Percentiles rank a stretch among this genome's conserved stretches.
phyloP scores from a whole-genome alignment of 192 early-diverging fungal species.

The Lobosporangium transversale region DNA sequence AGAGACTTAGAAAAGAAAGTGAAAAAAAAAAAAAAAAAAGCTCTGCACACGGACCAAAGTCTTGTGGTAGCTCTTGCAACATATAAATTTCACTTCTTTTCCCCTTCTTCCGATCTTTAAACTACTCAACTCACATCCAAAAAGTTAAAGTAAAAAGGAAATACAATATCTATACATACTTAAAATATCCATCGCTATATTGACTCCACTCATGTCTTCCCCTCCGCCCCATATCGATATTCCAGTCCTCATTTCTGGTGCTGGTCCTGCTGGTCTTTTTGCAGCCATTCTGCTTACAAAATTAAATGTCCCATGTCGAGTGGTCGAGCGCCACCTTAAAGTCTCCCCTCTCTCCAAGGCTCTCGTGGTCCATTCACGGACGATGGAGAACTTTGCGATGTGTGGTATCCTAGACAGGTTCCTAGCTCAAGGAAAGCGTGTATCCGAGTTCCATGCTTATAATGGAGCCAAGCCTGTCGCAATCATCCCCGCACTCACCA shows the following conservation, averaged over 20 bases:
- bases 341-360: slow-evolving; percentile 40
- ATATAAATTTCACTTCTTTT: no score
- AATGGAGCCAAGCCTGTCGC: slow-evolving; percentile 14
- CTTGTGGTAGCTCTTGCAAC: no score
- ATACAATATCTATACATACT: no score
- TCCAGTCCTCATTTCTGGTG: slow-evolving; percentile 48
- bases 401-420: slow-evolving; percentile 29
- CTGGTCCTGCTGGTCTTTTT: slow-evolving; percentile 40
- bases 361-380: slow-evolving; percentile 43
- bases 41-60: no score
- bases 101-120: no score
- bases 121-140: no score
- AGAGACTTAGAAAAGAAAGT: no score
- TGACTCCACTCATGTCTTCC: no score
- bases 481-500: slow-evolving; percentile 6
- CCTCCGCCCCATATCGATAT: slow-evolving; percentile 8
- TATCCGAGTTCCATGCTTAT: slow-evolving; percentile 26
- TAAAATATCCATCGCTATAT: no score
- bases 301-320: slow-evolving; percentile 38
- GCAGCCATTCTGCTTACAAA: slow-evolving; percentile 46
- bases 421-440: background rate
- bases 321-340: slow-evolving; percentile 39
- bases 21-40: no score
- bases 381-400: slow-evolving; percentile 41
- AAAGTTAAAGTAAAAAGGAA: no score